Base-by-base conservation (phyloP, 305 asterid species). In the Solanum aculeatissimum region DNA sequence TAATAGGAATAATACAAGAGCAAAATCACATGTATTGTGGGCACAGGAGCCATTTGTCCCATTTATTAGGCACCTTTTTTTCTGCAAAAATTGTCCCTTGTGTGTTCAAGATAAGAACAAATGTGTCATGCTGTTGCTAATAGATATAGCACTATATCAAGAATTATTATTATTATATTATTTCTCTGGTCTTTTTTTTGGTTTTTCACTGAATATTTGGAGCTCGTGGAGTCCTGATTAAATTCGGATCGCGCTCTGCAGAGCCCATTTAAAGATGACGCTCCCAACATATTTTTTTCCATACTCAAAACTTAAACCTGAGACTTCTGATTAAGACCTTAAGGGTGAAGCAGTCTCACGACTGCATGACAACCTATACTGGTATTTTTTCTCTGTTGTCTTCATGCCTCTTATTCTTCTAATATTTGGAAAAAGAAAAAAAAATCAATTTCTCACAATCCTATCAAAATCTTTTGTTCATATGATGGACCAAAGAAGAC, bases 11-110 rank as follows among this genome's bases (percentile, higher is more conserved):
- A 74, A 8, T 45, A 47, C 9, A 74, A 74, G 40, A 47, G 81
- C 42, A 74, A 74, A 74, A 45, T 47, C 60, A 74, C 81, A 74
- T 74, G 81, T 74, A 42, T 14, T 74, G 42, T 74, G 81, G 81
- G 60, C 81, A 74, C 81, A 72, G 0, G 57, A 72, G 58, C 58
- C 9, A 25, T 69, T 74, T 15, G 81, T 74, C 81, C 81, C 62
- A 45, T 74, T 74, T 13, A 14, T 74, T 47, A 47, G 58, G 43
- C 3, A 25, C 40, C 81, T 47, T 47, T 74, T 74, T 47, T 47
- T 25, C 62, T 74, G 42, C 25, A 47, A 74, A 47, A 25, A 74
- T 74, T 47, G 62, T 74, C 81, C 62, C 81, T 74, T 74, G 81
- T 40, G 54, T 45, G 54, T 47, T 47, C 42, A 74, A 74, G 81